phyloP scores from a whole-genome alignment of 2,329 filamentous ascomycete species.

The Botrytis fragariae region DNA sequence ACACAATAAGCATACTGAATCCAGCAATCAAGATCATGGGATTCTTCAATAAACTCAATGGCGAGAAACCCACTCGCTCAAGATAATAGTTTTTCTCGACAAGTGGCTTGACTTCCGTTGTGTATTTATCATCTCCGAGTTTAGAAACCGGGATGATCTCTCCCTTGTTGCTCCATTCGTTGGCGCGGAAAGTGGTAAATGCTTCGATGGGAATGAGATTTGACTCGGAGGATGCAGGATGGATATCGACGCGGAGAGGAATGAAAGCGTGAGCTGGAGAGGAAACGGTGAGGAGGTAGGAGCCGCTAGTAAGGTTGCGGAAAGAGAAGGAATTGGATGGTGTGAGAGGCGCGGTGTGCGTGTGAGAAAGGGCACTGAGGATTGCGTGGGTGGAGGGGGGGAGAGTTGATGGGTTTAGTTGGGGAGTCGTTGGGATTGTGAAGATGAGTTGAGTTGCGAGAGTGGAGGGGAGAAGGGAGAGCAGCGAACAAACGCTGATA shows the following conservation, averaged over 20 bases:
- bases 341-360: slow-evolving; percentile 61
- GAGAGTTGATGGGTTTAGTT: slow-evolving; percentile 43
- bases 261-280: slow-evolving; percentile 72
- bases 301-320: slow-evolving; percentile 64
- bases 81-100: slow-evolving; percentile 70
- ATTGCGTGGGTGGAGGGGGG: slow-evolving; percentile 61
- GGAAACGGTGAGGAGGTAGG: slow-evolving; percentile 81
- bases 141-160: slow-evolving; percentile 50
- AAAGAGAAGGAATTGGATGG: slow-evolving; percentile 72
- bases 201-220: slow-evolving; percentile 49
- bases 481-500: neutral
- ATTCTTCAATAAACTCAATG: slow-evolving; percentile 82
- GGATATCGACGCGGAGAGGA: slow-evolving; percentile 76
- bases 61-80: slow-evolving; percentile 69
- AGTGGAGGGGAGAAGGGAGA: slow-evolving; percentile 39
- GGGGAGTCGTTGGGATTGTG: slow-evolving; percentile 30
- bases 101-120: slow-evolving; percentile 16
- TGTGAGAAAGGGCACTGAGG: slow-evolving; percentile 55
- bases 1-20: slow-evolving; percentile 76
- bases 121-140: slow-evolving; percentile 19
- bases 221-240: slow-evolving; percentile 34
- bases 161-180: slow-evolving; percentile 86
- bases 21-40: slow-evolving; percentile 95
- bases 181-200: slow-evolving; percentile 85
- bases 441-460: slow-evolving; percentile 37